These are phyloP conservation scores for Suillus brevipes DNA, from an alignment of 768 basidiomycete species.

Conservation along the genomic window DNA sequence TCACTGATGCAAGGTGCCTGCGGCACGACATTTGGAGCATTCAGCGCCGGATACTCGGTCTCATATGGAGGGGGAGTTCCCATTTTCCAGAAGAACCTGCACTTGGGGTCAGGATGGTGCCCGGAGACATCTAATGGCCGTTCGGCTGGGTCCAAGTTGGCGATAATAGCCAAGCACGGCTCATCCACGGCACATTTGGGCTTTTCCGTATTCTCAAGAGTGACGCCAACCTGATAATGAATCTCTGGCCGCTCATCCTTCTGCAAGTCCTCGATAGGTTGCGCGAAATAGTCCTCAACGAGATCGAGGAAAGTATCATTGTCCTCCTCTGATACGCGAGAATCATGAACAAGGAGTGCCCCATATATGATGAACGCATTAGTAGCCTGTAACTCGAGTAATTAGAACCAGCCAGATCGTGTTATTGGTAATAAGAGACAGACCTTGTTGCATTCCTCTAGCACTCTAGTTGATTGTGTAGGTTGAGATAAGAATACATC, in stretches of 20 bases:
- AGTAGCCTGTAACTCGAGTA: slow-evolving; percentile 56
- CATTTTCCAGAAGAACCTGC: slow-evolving; percentile 93
- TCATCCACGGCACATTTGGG: slow-evolving; percentile 83
- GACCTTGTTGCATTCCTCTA: slow-evolving; percentile 69
- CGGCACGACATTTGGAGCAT: slow-evolving; percentile 83
- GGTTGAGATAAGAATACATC: slow-evolving; percentile 62
- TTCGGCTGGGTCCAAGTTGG: slow-evolving; percentile 70
- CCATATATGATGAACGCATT: slow-evolving; percentile 82
- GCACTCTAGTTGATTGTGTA: slow-evolving; percentile 45
- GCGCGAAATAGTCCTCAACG: slow-evolving; percentile 91
- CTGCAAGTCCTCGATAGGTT: slow-evolving; percentile 58
- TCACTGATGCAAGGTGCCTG: slow-evolving; percentile 53
- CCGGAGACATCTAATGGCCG: slow-evolving; percentile 82
- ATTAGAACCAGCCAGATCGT: background rate
- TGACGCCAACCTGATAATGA: slow-evolving; percentile 91
- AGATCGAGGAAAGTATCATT: slow-evolving; percentile 85
- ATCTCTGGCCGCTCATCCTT: slow-evolving; percentile 83
- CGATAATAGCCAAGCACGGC: slow-evolving; percentile 80
- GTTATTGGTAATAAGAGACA: slow-evolving; percentile 4
- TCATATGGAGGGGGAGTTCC: slow-evolving; percentile 70
- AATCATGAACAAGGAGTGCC: slow-evolving; percentile 83
- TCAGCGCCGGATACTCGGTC: slow-evolving; percentile 73
- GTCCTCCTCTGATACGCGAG: slow-evolving; percentile 78
- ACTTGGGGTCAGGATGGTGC: slow-evolving; percentile 90
- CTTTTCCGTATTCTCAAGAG: slow-evolving; percentile 95